Evolutionary conservation across 2,329 filamentous ascomycete species (phyloP).

Genomic region (Fusarium buharicum): DNA sequence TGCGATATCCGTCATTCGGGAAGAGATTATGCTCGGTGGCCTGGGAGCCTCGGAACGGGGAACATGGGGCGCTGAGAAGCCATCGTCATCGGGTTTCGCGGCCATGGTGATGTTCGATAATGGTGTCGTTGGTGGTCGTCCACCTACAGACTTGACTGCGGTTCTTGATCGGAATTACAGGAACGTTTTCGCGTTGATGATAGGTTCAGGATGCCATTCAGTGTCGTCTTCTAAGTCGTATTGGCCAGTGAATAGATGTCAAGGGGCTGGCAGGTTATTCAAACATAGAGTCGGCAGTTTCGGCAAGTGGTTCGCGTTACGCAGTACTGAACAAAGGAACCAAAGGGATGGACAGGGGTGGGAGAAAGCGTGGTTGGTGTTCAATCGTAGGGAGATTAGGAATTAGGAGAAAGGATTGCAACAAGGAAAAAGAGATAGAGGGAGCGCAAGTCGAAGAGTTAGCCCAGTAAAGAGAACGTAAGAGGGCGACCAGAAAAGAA

Average conservation of each 20-base stretch:
- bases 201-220: slow-evolving; percentile 14
- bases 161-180: slow-evolving; percentile 13
- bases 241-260: slow-evolving; percentile 18
- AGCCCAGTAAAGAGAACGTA: slow-evolving; percentile 30
- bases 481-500: slow-evolving; percentile 36
- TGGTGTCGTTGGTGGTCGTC: slow-evolving; percentile 31
- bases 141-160: slow-evolving; percentile 23
- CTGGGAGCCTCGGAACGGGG: slow-evolving; percentile 57
- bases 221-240: slow-evolving; percentile 6
- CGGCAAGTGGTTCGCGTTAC: slow-evolving; percentile 44
- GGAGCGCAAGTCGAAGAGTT: slow-evolving; percentile 19
- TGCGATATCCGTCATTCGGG: slow-evolving; percentile 74
- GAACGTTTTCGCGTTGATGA: slow-evolving; percentile 17
- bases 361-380: slow-evolving; percentile 21
- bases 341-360: slow-evolving; percentile 38
- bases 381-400: slow-evolving; percentile 20
- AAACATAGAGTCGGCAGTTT: slow-evolving; percentile 41
- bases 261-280: slow-evolving; percentile 29
- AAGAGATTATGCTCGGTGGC: slow-evolving; percentile 74
- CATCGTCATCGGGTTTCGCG: slow-evolving; percentile 53
- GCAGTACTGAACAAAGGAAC: slow-evolving; percentile 36
- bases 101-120: slow-evolving; percentile 50
- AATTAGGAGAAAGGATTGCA: slow-evolving; percentile 23
- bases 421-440: slow-evolving; percentile 23
- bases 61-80: slow-evolving; percentile 54